Conservation (phyloP, 257 asterid species). For the Lithospermum erythrorhizon region DNA sequence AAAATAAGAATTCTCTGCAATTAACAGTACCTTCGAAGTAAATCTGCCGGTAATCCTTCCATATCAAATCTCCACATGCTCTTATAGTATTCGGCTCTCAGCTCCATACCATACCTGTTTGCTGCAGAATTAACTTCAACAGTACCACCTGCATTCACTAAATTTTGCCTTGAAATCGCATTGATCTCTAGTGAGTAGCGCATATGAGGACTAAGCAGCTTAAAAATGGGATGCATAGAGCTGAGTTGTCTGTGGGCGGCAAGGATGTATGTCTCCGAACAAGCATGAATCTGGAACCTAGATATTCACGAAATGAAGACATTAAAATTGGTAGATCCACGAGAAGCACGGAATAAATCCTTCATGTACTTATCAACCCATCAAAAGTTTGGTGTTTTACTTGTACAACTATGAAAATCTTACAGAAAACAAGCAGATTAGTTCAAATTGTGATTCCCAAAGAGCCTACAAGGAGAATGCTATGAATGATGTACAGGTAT, state of each 20-base stretch:
- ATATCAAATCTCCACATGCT: too few species aligned
- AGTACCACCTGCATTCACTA: constrained; percentile 38
- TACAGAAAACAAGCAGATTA: too few species aligned
- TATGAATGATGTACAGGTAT: too few species aligned
- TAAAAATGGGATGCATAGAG: not conserved
- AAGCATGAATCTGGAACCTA: not conserved
- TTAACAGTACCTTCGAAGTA: too few species aligned
- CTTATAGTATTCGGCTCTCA: constrained; percentile 33
- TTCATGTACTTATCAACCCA: not conserved
- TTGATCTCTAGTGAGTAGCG: not conserved
- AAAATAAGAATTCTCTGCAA: too few species aligned
- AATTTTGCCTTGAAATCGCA: not conserved
- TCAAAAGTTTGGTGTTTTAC: not conserved
- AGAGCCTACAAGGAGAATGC: not conserved
- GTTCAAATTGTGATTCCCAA: too few species aligned
- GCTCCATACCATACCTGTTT: not conserved
- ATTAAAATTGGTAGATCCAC: too few species aligned
- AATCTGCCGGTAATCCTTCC: constrained; percentile 18
- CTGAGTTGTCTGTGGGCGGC: not conserved
- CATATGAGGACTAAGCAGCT: constrained; percentile 33
- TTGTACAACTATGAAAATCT: too few species aligned
- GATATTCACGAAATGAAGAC: not conserved
- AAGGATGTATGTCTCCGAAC: not conserved
- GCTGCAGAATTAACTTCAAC: not conserved
- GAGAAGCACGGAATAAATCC: too few species aligned